Evolutionary conservation across 352 stramenopile species (phyloP), one percentile per base, ranked within the genome.

Genomic region (Globisporangium uncinulatum): DNA sequence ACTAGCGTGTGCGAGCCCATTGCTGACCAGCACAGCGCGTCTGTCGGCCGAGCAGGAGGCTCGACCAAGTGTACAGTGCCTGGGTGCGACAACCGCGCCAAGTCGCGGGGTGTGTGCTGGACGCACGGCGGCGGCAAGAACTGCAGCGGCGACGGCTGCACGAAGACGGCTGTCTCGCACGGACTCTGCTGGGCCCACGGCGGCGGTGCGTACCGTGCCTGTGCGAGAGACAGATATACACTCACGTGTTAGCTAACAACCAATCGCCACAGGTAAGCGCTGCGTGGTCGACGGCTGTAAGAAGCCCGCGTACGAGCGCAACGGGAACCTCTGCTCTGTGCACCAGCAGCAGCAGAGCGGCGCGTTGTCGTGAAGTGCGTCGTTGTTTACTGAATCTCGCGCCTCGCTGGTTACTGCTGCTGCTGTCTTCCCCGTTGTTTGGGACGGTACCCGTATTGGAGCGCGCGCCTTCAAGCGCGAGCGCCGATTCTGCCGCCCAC

Each of bases 111-210:
- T 10, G 70, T 91, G 42, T 91, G 83, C 54, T 93, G 80, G 83
- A 87, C 79, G 47, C 83, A 93, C 21, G 83, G 83, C 20, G 83
- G 83, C 66, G 83, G 82, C 70, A 60, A 66, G 62, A 87, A 86
- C 63, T 90, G 79, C 63, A 82, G 67, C 42, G 74, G 78, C 34
- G 66, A 73, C 19, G 68, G 64, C 34, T 92, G 82, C 62, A 63
- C 63, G 46, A 92, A 91, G 59, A 89, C 78, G 2, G 83, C 83
- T 42, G 75, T 92, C 19, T 89, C 78, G n/a, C 76, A 89, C 42
- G 83, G 80, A 37, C 66, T 88, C 46, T 92, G 83, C 59, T 92
- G 83, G 83, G 80, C 80, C 32, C 83, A 92, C 51, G 83, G 83
- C 56, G 83, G 83, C 74, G 82, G 82, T 89, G 36, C 63, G 45